Evolutionary conservation across 2,329 filamentous ascomycete genomes (phyloP).

Genomic region (Apiospora koreana): DNA sequence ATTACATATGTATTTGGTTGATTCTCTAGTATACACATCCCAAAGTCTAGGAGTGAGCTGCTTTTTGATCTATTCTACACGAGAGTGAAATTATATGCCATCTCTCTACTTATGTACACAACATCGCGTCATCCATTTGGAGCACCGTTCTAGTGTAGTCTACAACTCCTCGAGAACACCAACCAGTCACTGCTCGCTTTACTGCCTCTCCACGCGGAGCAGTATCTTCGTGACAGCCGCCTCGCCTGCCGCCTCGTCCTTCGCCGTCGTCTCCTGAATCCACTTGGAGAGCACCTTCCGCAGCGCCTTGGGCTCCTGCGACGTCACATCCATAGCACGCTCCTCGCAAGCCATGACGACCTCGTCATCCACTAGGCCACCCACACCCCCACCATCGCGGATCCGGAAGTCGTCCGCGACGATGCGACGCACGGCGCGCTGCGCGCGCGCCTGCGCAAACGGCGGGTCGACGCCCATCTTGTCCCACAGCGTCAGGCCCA

Average conservation of each 20-base stretch:
- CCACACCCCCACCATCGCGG: conserved; percentile 59
- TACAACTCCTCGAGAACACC: background rate
- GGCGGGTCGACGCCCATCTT: conserved; percentile 48
- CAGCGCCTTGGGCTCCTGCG: conserved; percentile 59
- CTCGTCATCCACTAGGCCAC: conserved; percentile 62
- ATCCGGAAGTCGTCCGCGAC: conserved; percentile 72
- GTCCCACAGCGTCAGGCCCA: conserved; percentile 53
- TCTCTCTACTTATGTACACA: too few species aligned
- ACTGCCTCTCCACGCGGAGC: background rate
- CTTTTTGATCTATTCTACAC: background rate
- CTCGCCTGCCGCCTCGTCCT: conserved; percentile 36
- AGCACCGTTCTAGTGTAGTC: background rate
- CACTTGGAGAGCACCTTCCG: conserved; percentile 46
- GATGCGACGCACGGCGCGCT: conserved; percentile 61
- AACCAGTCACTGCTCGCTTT: background rate
- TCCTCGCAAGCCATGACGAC: conserved; percentile 70
- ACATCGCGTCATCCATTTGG: background rate
- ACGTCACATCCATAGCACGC: conserved; percentile 61
- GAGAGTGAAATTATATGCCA: background rate
- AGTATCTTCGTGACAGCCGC: background rate
- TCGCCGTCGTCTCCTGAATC: conserved; percentile 45
- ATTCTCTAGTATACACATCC: background rate
- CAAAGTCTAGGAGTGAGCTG: background rate
- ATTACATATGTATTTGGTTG: background rate
- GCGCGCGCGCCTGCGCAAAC: conserved; percentile 56